These are phyloP conservation scores for Fusarium sp. DNA, from an alignment of 2,329 filamentous ascomycete genomes.

Conservation along the genomic window DNA sequence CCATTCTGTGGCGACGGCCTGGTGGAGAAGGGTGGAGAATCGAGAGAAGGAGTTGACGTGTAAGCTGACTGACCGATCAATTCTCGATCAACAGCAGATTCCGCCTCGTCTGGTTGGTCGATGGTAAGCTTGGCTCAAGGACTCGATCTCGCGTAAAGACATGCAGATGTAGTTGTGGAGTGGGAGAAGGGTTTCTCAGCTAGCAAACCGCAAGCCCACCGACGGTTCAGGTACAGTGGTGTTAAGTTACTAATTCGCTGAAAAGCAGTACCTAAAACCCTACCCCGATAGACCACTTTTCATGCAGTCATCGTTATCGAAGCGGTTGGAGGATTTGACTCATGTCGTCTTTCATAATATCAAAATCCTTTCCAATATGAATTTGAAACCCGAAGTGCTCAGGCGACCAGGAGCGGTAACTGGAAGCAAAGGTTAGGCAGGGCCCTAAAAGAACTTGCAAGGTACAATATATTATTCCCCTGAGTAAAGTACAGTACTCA, in stretches of 20 bases:
- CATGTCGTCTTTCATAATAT: conserved; percentile 2
- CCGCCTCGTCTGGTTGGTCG: conserved; percentile 17
- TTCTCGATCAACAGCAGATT: conserved; percentile 25
- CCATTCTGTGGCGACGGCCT: conserved; percentile 13
- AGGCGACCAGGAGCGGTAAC: conserved; percentile 18
- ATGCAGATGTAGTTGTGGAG: conserved; percentile 25
- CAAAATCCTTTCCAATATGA: conserved; percentile 13
- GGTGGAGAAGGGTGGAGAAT: conserved; percentile 25
- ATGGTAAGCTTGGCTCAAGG: conserved; percentile 6
- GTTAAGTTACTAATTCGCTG: neutral
- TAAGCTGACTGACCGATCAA: conserved; percentile 38
- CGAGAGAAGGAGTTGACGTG: conserved; percentile 24
- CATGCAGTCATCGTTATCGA: neutral
- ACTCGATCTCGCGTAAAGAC: conserved; percentile 33
- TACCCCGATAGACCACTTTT: conserved; percentile 12
- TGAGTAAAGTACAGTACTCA: neutral
- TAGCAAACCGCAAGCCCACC: conserved; percentile 24
- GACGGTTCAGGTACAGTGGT: neutral
- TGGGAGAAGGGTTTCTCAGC: conserved; percentile 29
- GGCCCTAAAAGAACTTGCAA: conserved; percentile 22
- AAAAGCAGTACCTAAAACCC: neutral
- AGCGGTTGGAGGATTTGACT: too few species aligned
- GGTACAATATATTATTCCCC: conserved; percentile 18
- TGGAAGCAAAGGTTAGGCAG: conserved; percentile 21
- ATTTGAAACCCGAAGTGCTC: conserved; percentile 32